A percentile compares a stretch with the other conserved stretches of the same genome.
These are phyloP conservation scores for Pleurotus giganteus DNA, from an alignment of 768 basidiomycete genomes.

Conservation along the genomic window DNA sequence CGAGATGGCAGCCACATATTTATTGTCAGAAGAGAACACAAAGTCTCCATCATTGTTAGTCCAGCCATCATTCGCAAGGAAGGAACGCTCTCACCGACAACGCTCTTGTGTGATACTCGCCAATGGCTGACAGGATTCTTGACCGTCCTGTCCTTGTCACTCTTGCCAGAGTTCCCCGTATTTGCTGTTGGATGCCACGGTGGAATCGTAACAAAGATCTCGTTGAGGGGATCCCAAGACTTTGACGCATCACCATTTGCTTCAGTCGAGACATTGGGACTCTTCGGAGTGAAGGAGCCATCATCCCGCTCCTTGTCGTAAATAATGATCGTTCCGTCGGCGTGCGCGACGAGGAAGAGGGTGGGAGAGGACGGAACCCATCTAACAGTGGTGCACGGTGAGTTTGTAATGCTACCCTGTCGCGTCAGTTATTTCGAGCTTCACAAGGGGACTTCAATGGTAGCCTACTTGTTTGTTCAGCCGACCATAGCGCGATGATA, in stretches of 20 bases:
- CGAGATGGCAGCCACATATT: conserved; percentile 84
- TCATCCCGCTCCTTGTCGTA: conserved; percentile 93
- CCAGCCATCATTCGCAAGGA: neutral
- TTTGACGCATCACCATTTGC: conserved; percentile 25
- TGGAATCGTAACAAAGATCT: conserved; percentile 77
- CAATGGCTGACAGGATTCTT: conserved; percentile 94
- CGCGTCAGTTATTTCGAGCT: conserved; percentile 13
- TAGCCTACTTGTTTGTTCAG: conserved; percentile 74
- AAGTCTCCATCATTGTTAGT: conserved; percentile 55
- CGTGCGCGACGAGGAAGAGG: conserved; percentile 84
- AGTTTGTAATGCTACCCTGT: conserved; percentile 75
- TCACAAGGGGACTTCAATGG: neutral
- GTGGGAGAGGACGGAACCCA: conserved; percentile 84
- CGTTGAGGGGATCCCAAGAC: conserved; percentile 73
- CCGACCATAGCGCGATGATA: conserved; percentile 78
- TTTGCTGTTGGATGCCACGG: conserved; percentile 71
- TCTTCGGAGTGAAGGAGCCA: conserved; percentile 64
- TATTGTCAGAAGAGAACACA: conserved; percentile 91
- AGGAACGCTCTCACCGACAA: conserved; percentile 56
- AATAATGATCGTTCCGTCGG: conserved; percentile 84
- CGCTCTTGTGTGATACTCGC: conserved; percentile 68
- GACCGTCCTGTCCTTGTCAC: conserved; percentile 69
- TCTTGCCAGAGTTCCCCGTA: conserved; percentile 25
- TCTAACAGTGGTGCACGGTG: conserved; percentile 83
- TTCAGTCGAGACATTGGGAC: conserved; percentile 36